Base-by-base conservation (phyloP, 768 basidiomycete species). In the Pisolithus microcarpus region DNA sequence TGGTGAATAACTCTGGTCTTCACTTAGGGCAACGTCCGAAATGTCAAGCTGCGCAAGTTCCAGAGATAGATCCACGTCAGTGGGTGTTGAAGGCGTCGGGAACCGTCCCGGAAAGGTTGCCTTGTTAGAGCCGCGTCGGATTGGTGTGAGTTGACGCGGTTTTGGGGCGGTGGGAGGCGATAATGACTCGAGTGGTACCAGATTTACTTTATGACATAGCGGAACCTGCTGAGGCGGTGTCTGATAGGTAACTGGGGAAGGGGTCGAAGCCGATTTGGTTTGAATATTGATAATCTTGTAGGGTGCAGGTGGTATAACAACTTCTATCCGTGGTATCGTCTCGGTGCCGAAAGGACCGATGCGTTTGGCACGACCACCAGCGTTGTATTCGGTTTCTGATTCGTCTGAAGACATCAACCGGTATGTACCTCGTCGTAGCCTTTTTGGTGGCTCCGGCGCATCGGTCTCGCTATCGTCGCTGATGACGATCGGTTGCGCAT, bases 101-200 rank as follows among this genome's bases (percentile, higher is more conserved):
- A 79, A 38, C 70, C 71, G 73, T 7, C 69, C 64, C 31, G 65
- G 69, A 44, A 68, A 68, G 38, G 46, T 3, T 7, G 63, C 53
- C 31, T 72, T 72, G 15, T 67, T 61, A 16, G 68, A 68, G 23
- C 65, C 62, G 34, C 72, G 69, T 16, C 78, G 76, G 49, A 87
- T 84, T 8, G 87, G 87, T 4, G 87, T 89, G 28, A 87, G 74
- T 55, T 75, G 80, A 23, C 84, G 79, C n/a, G 73, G 61, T 56
- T 76, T 82, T 34, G 53, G 23, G 19, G 65, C 67, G 39, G 52
- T 56, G n/a, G 55, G 36, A 15, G 52, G 49, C 16, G 50, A 55
- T 26, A 56, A 46, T 38, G 44, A 23, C n/a, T 53, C 26, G 15
- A 52, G 52, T n/a, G 50, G 5, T 37, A 43, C 9, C 13, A 36